Conservation (phyloP, 129 eudicot species). For the Gnaphalium uliginosum region DNA sequence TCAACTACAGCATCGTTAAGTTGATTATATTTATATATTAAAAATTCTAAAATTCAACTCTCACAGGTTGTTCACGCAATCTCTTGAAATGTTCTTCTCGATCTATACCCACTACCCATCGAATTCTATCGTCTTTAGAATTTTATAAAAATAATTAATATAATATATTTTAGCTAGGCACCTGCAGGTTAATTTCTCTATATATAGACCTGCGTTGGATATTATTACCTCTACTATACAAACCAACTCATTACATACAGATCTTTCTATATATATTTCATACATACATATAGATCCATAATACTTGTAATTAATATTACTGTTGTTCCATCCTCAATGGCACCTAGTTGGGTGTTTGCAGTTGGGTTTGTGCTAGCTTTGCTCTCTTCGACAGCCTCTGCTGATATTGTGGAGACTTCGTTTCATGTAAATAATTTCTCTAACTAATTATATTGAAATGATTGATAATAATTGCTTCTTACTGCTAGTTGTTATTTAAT, state of each 20-base stretch:
- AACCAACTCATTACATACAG: neutral
- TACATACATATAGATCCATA: neutral
- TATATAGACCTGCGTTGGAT: neutral
- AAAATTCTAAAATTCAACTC: neutral
- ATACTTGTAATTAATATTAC: neutral
- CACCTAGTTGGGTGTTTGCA: neutral
- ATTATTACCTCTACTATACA: neutral
- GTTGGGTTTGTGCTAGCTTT: slow-evolving; percentile 10
- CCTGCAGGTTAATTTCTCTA: neutral
- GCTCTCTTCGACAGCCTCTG: neutral
- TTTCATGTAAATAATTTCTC: neutral
- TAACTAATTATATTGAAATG: neutral
- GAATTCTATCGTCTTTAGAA: neutral
- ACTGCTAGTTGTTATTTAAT: no score
- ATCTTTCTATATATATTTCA: neutral
- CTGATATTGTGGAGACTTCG: slow-evolving; percentile 9
- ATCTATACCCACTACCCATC: neutral
- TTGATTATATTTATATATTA: no score
- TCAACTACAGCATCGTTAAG: neutral
- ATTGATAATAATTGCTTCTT: no score
- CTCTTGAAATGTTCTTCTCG: neutral
- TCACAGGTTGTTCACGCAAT: slow-evolving; percentile 6
- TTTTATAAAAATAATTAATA: no score
- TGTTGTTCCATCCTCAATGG: neutral
- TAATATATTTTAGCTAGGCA: neutral